Percentiles rank a stretch among this genome's conserved stretches.
Evolutionary conservation across 2,329 filamentous ascomycete genomes (phyloP).

Genomic region (Neofusicoccum laricinum): DNA sequence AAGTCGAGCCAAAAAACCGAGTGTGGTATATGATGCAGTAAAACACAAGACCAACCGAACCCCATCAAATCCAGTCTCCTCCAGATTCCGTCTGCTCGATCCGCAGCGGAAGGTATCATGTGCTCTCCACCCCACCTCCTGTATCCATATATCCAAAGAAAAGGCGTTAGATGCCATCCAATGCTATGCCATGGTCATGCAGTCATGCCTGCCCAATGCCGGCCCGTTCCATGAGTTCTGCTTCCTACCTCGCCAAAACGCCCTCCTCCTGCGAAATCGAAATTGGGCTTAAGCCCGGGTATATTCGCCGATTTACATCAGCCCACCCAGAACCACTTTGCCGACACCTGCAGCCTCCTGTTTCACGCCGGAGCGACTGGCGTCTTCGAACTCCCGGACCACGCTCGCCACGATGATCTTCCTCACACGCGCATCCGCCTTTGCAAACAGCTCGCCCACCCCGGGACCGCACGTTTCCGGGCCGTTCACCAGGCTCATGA

Average conservation of each 20-base stretch:
- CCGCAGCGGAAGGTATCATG: background rate
- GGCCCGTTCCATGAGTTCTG: background rate
- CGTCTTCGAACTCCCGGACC: slow-evolving; percentile 90
- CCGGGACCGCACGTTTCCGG: slow-evolving; percentile 62
- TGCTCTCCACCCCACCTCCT: background rate
- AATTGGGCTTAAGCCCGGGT: background rate
- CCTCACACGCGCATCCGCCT: slow-evolving; percentile 79
- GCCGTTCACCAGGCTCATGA: slow-evolving; percentile 71
- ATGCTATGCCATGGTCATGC: slow-evolving; percentile 7
- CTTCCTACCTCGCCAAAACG: background rate
- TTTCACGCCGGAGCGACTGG: slow-evolving; percentile 71
- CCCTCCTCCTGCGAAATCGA: background rate
- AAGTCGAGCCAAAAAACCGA: background rate
- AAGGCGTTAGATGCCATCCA: background rate
- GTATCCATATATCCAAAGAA: background rate
- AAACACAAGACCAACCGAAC: background rate
- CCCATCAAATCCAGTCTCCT: background rate
- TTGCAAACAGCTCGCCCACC: slow-evolving; percentile 83
- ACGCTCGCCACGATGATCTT: slow-evolving; percentile 87
- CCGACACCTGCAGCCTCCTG: slow-evolving; percentile 81
- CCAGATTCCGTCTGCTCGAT: background rate
- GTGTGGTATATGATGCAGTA: slow-evolving; percentile 7
- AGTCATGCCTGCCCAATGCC: background rate
- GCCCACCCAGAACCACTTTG: slow-evolving; percentile 82
- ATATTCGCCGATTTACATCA: slow-evolving; percentile 55